These are phyloP conservation scores for Mycotypha africana DNA, from an alignment of 371 early-diverging fungal species.

Conservation along the genomic window DNA sequence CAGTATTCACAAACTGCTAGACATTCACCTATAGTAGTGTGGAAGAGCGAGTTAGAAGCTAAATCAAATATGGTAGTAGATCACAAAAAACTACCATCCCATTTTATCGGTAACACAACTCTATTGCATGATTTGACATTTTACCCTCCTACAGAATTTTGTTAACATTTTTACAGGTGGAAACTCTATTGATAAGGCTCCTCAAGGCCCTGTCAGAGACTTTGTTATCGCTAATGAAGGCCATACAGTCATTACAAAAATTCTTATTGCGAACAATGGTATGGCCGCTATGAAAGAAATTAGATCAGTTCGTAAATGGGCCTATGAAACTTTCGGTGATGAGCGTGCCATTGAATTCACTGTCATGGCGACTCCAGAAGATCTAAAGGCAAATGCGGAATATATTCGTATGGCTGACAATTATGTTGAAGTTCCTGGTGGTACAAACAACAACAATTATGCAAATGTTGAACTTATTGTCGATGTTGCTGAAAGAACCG, in stretches of 20 bases:
- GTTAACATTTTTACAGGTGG: background rate
- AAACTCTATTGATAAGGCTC: background rate
- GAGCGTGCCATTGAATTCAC: conserved; percentile 95
- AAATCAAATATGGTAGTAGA: background rate
- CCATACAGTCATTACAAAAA: conserved; percentile 82
- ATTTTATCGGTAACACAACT: conserved; percentile 5
- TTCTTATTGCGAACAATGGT: conserved; percentile 98
- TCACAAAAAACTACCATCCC: background rate
- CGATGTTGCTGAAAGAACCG: conserved; percentile 93
- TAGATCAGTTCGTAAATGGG: conserved; percentile 95
- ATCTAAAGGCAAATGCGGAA: conserved; percentile 94
- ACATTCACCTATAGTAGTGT: too few species aligned
- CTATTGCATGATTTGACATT: background rate
- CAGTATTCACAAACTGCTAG: too few species aligned
- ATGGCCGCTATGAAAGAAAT: conserved; percentile 99
- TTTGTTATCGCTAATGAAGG: conserved; percentile 78
- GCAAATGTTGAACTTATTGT: conserved; percentile 97
- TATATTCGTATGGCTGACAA: conserved; percentile 99
- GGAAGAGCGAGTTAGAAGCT: too few species aligned
- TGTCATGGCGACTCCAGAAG: conserved; percentile 99
- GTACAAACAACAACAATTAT: conserved; percentile 96
- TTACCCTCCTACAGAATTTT: too few species aligned
- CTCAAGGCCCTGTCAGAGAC: conserved; percentile 33
- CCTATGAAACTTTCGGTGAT: conserved; percentile 97
- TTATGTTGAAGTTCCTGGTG: conserved; percentile 96